These are phyloP conservation scores for Coemansia sp. DNA, from an alignment of 192 early-diverging fungal genomes.

Conservation along the genomic window DNA sequence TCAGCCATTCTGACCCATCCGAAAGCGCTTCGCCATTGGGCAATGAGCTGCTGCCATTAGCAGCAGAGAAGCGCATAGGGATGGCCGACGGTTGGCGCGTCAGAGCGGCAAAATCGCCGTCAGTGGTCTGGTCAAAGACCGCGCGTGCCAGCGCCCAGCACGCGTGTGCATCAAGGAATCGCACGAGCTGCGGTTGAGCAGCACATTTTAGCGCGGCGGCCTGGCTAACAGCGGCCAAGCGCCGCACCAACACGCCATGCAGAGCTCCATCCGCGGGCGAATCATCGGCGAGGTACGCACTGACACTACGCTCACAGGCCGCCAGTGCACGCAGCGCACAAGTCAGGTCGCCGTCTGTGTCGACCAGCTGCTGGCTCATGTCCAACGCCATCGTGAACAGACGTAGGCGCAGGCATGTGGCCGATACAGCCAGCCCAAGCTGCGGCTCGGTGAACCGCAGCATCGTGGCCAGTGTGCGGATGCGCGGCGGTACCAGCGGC, in stretches of 20 bases:
- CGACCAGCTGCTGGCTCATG: constrained; percentile 29
- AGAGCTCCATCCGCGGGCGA: neutral
- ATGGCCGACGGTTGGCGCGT: constrained; percentile 4
- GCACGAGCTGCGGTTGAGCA: constrained; percentile 10
- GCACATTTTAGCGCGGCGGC: constrained; percentile 24
- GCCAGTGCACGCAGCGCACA: constrained; percentile 17
- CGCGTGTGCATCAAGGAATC: constrained; percentile 26
- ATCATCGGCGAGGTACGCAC: constrained; percentile 7
- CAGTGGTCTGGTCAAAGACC: constrained; percentile 38
- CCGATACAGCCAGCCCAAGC: constrained; percentile 14
- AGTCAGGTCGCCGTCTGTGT: neutral
- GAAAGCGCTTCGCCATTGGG: neutral
- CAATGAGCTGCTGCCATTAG: neutral
- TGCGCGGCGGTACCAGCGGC: constrained; percentile 19
- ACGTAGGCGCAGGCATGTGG: constrained; percentile 10
- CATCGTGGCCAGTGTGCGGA: constrained; percentile 31
- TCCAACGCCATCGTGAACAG: constrained; percentile 30
- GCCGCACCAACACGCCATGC: constrained; percentile 25
- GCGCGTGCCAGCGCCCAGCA: constrained; percentile 41
- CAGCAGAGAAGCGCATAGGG: neutral
- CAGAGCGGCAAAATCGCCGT: constrained; percentile 46
- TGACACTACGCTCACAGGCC: constrained; percentile 24
- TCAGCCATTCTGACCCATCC: constrained; percentile 25
- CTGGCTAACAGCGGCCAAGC: constrained; percentile 17
- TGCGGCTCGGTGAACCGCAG: constrained; percentile 22